Base-by-base conservation (phyloP, 75 land plant genomes). In the Picea sitchensis region DNA sequence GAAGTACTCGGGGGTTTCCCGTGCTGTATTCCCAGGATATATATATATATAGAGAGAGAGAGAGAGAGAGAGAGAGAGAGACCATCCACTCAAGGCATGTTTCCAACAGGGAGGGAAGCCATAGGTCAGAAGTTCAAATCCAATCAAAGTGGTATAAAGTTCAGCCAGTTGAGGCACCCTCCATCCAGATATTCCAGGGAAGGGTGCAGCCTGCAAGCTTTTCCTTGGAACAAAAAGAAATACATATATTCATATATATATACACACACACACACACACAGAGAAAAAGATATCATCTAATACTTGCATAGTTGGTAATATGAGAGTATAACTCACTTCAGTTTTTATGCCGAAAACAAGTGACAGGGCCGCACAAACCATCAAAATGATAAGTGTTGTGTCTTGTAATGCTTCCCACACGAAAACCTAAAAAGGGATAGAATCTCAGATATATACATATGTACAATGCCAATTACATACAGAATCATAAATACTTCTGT, bases 321-420 rank as follows among this genome's bases (percentile, higher is more conserved):
- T 77, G 9, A 56, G 15, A 38, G 17, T 32, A 14, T 14, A 54
- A 14, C 84, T 65, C 47, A 89, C 98, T 87, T 95, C 98, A 64
- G 90, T 88, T 32, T 83, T 85, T 30, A 96, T 95, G 65, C 91
- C 96, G 59, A 92, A 73, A 14, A 20, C 96, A 63, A 96, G 77
- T 15, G 99, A 91, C 15, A 86, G 84, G 15, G 76, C 91, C 8
- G 99, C 99, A 75, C 96, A 93, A 62, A 95, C 65, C 81, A 96
- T 95, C 76, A 96, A 80, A 30, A 96, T 96, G 58, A 90, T 90
- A 21, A 96, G 92, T 44, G 99, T 96, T 61, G 89, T 82, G 78
- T 95, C 99, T 80, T 96, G 95, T 61, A 87, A 91, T 61, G 98
- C 95, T 61, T 96, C 98, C 99, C 99, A 96, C 14, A 95, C 81